A percentile compares a stretch with the other conserved stretches of the same genome.
Conservation (phyloP, 208 protist genomes). For the Trypanosoma platydactyli region DNA sequence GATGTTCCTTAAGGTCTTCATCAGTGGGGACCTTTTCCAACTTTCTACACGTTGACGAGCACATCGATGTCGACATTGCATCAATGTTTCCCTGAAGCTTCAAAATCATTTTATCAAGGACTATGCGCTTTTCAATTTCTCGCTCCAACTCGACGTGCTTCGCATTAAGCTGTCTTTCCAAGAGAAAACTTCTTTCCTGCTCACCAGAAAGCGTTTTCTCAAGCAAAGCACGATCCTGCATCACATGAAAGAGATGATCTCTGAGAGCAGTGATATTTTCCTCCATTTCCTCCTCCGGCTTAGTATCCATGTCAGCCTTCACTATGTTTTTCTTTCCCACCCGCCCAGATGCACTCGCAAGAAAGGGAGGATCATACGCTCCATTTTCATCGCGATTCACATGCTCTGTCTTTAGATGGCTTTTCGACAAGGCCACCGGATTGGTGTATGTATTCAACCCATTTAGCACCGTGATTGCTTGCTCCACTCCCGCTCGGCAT, state of each 20-base stretch:
- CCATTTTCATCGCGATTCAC: no score
- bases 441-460: background rate
- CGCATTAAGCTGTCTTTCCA: conserved; percentile 5
- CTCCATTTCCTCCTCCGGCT: background rate
- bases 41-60: conserved; percentile 1
- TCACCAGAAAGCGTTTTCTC: conserved; percentile 22
- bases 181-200: conserved; percentile 4
- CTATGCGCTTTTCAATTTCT: conserved; percentile 1
- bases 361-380: background rate
- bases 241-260: conserved; percentile 24
- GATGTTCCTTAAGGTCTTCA: background rate
- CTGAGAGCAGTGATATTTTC: conserved; percentile 23
- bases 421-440: background rate
- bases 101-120: conserved; percentile 14
- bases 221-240: conserved; percentile 25
- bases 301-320: background rate
- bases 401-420: background rate
- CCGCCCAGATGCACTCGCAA: background rate
- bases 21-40: background rate
- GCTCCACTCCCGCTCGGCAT: background rate
- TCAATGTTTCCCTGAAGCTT: conserved; percentile 19
- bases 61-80: background rate
- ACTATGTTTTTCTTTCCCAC: background rate
- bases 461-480: conserved; percentile 4
- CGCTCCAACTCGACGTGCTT: conserved; percentile 8